Evolutionary conservation across 345 rosid species (phyloP).

Genomic region (Ceriops decandra): DNA sequence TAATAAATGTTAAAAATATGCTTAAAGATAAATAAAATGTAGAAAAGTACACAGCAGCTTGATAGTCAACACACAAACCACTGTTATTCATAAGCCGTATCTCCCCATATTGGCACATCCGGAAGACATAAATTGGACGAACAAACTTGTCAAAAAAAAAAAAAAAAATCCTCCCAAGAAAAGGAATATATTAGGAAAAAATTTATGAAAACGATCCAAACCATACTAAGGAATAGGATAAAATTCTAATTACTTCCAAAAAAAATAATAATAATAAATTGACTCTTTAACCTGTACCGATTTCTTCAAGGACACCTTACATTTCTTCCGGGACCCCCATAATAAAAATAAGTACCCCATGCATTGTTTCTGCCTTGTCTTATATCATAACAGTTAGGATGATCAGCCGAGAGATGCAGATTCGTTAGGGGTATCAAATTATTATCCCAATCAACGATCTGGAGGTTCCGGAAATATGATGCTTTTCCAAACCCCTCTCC

Average conservation of each 20-base stretch:
- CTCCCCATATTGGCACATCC: constrained; percentile 8
- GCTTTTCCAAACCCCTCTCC: constrained; percentile 34
- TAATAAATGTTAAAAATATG: no score
- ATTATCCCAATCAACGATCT: constrained; percentile 36
- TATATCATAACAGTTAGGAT: constrained; percentile 28
- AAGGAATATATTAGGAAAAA: neutral
- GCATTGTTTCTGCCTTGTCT: constrained; percentile 25
- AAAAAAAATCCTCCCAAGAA: neutral
- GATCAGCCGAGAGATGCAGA: constrained; percentile 30
- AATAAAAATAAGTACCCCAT: constrained; percentile 35
- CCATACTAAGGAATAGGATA: neutral
- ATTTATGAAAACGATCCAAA: constrained; percentile 21
- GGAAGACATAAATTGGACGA: no score
- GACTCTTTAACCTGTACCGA: constrained; percentile 6
- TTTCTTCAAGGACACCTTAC: constrained; percentile 25
- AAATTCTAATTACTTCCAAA: neutral
- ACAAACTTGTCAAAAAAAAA: constrained; percentile 3
- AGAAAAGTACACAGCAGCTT: neutral
- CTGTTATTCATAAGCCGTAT: constrained; percentile 35
- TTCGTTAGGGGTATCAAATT: constrained; percentile 27
- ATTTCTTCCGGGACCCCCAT: constrained; percentile 38
- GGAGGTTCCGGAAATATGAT: constrained; percentile 29
- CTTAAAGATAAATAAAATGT: neutral
- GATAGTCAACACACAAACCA: constrained; percentile 7
- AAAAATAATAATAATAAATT: neutral